Percentiles rank a stretch among this genome's conserved stretches.
Evolutionary conservation across 805 yeast species (phyloP).

Genomic region (Metschnikowia sp.): DNA sequence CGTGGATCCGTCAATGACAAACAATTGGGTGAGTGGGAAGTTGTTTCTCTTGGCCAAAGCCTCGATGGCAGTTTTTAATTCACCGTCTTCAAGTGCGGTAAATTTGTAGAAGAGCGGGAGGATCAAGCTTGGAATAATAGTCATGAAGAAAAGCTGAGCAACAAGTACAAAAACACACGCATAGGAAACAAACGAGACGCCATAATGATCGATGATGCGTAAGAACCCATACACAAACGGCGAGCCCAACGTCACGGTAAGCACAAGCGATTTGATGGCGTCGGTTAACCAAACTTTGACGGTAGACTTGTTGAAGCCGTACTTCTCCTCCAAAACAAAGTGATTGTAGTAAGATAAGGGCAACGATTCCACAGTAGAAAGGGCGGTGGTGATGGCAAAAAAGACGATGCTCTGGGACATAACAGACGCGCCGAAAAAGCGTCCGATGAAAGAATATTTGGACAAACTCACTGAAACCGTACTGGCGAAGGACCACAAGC

Average conservation of each 20-base stretch:
- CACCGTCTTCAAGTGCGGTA: slow-evolving; percentile 87
- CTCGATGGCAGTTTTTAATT: slow-evolving; percentile 78
- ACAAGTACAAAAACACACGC: slow-evolving; percentile 66
- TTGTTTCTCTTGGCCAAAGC: slow-evolving; percentile 67
- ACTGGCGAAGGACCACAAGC: slow-evolving; percentile 50
- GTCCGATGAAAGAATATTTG: slow-evolving; percentile 28
- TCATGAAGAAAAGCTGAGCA: slow-evolving; percentile 70
- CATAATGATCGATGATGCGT: slow-evolving; percentile 76
- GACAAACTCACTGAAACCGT: slow-evolving; percentile 54
- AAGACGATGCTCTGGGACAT: slow-evolving; percentile 67
- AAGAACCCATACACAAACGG: slow-evolving; percentile 74
- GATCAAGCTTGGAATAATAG: slow-evolving; percentile 78
- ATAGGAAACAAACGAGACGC: slow-evolving; percentile 78
- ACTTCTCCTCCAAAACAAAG: slow-evolving; percentile 88
- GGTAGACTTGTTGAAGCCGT: slow-evolving; percentile 90
- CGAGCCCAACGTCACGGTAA: slow-evolving; percentile 60
- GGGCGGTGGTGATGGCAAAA: slow-evolving; percentile 51
- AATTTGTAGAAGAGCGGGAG: slow-evolving; percentile 92
- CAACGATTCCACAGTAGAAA: slow-evolving; percentile 52
- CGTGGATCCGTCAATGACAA: slow-evolving; percentile 94
- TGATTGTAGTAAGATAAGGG: slow-evolving; percentile 75
- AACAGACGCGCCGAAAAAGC: slow-evolving; percentile 46
- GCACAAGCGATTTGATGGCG: slow-evolving; percentile 53
- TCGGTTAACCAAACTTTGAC: slow-evolving; percentile 69
- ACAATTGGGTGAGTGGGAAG: slow-evolving; percentile 84